Conservation (phyloP, 73 alveolate species). For the Paramecium tetraurelia region DNA sequence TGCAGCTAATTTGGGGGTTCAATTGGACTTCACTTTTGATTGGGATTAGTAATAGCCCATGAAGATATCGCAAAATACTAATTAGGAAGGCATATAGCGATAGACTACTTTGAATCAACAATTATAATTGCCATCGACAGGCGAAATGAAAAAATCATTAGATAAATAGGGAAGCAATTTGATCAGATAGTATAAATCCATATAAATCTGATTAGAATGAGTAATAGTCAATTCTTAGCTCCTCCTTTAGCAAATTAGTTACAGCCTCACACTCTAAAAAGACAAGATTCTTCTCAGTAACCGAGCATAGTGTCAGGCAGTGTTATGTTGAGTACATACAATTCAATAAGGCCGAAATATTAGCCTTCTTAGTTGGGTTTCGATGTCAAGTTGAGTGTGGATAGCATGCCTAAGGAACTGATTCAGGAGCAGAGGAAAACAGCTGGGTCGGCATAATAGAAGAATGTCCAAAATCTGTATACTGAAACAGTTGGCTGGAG, state of each 20-base stretch:
- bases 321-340: conserved; percentile 20
- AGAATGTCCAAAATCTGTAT: neutral
- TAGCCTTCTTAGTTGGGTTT: neutral
- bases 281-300: neutral
- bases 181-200: conserved; percentile 6
- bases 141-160: neutral
- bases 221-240: neutral
- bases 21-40: neutral
- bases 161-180: neutral
- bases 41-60: neutral
- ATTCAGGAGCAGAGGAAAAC: neutral
- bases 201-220: neutral
- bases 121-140: neutral
- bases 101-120: neutral
- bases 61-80: neutral
- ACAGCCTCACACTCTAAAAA: neutral
- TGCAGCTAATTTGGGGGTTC: neutral
- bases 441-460: neutral
- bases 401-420: neutral
- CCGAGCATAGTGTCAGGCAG: neutral
- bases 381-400: neutral
- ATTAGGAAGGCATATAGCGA: neutral
- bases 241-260: neutral
- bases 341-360: conserved; percentile 15
- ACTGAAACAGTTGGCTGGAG: neutral